Conservation (phyloP, 805 yeast genomes). For the Yarrowia phangngaensis region DNA sequence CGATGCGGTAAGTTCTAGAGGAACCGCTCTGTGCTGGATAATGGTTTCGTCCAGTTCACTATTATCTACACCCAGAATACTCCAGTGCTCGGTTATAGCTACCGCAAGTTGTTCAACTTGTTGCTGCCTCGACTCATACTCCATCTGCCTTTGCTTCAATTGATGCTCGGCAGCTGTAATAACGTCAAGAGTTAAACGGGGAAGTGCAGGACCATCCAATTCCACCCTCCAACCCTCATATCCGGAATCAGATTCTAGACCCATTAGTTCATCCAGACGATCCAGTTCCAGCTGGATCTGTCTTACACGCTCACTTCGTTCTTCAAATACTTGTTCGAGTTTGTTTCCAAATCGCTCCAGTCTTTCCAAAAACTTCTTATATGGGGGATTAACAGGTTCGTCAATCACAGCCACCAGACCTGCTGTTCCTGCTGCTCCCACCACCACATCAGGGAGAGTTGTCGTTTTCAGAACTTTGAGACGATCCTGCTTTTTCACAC, state of each 20-base stretch:
- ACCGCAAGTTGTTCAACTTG: constrained; percentile 9
- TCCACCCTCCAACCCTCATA: constrained; percentile 5
- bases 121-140: constrained; percentile 1
- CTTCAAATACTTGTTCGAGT: constrained; percentile 13
- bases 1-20: neutral
- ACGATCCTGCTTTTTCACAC: constrained; percentile 8
- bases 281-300: neutral
- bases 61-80: constrained; percentile 10
- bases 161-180: neutral
- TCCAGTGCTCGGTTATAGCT: constrained; percentile 11
- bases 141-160: neutral
- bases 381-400: constrained; percentile 3
- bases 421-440: neutral
- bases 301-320: neutral
- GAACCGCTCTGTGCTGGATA: constrained; percentile 10
- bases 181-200: constrained; percentile 7
- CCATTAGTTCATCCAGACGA: neutral
- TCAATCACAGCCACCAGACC: constrained; percentile 3
- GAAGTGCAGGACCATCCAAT: constrained; percentile 11
- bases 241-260: neutral
- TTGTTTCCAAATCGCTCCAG: constrained; percentile 21
- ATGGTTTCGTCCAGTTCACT: constrained; percentile 15
- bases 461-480: neutral
- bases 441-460: neutral
- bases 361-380: constrained; percentile 13